Conservation (phyloP, 148 eudicot genomes). For the Vaccinium vitisidaea region DNA sequence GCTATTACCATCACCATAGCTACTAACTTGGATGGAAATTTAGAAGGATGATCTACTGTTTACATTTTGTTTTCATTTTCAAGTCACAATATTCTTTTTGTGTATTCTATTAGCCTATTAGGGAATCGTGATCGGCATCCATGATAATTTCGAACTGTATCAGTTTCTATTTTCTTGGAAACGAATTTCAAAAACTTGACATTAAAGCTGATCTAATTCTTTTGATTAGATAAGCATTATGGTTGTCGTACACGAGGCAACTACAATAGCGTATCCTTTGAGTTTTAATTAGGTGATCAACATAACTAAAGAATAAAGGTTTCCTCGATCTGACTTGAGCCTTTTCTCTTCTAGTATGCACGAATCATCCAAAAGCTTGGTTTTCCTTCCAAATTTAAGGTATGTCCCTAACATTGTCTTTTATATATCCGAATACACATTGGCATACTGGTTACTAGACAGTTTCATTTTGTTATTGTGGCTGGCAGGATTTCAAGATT, state of each 20-base stretch:
- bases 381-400: slow-evolving; percentile 73
- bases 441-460: background rate
- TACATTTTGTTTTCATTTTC: slow-evolving; percentile 5
- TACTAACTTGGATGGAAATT: background rate
- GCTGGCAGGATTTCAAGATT: slow-evolving; percentile 65
- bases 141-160: background rate
- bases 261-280: background rate
- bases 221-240: background rate
- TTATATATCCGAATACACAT: background rate
- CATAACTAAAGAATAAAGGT: background rate
- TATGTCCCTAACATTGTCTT: slow-evolving; percentile 11
- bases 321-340: slow-evolving; percentile 10
- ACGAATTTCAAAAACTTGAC: background rate
- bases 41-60: background rate
- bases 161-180: background rate
- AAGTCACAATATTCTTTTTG: background rate
- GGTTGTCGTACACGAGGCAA: background rate
- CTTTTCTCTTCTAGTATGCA: slow-evolving; percentile 50
- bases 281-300: background rate
- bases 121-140: background rate
- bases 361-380: slow-evolving; percentile 82
- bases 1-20: background rate
- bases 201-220: background rate
- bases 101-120: background rate
- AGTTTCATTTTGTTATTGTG: background rate